Conservation (phyloP, 1,284 basidiomycete species). For the Trametes hirsuta region DNA sequence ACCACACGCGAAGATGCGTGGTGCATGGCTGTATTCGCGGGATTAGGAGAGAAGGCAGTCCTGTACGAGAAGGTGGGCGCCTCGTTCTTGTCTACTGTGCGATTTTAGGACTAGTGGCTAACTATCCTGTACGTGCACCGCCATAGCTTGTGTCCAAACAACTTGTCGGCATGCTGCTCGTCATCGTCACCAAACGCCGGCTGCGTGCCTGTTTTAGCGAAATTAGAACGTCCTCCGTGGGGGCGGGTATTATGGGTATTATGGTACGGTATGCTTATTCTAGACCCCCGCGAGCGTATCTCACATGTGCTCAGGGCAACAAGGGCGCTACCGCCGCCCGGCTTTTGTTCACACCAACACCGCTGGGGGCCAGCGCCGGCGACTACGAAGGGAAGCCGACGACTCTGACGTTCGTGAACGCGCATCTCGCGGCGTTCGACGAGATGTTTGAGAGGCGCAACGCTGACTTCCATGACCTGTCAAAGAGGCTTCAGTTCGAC, state of each 20-base stretch:
- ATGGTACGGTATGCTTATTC: conserved; percentile 50
- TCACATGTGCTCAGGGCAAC: conserved; percentile 61
- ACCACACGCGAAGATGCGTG: conserved; percentile 70
- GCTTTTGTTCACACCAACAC: conserved; percentile 53
- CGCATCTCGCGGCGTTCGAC: conserved; percentile 81
- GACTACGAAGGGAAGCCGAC: conserved; percentile 40
- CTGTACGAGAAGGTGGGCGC: conserved; percentile 64
- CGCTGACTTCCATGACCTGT: conserved; percentile 68
- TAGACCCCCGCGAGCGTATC: background rate
- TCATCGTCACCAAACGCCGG: conserved; percentile 62
- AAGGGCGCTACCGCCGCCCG: conserved; percentile 73
- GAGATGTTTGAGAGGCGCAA: conserved; percentile 74
- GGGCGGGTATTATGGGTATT: conserved; percentile 72
- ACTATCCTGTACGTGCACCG: conserved; percentile 5
- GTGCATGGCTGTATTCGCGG: conserved; percentile 63
- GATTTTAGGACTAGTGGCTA: background rate
- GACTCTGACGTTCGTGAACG: conserved; percentile 70
- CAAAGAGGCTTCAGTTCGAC: conserved; percentile 54
- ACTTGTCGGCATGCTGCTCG: conserved; percentile 75
- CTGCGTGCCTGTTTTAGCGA: conserved; percentile 54
- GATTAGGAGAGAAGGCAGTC: conserved; percentile 66
- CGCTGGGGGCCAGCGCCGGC: conserved; percentile 9
- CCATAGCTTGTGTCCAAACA: conserved; percentile 69
- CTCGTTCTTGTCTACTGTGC: too few species aligned
- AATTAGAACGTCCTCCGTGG: conserved; percentile 53